Percentiles rank a stretch among this genome's conserved stretches.
Evolutionary conservation across 495 filamentous ascomycete genomes (phyloP).

Genomic region (Xylaria nigripes): DNA sequence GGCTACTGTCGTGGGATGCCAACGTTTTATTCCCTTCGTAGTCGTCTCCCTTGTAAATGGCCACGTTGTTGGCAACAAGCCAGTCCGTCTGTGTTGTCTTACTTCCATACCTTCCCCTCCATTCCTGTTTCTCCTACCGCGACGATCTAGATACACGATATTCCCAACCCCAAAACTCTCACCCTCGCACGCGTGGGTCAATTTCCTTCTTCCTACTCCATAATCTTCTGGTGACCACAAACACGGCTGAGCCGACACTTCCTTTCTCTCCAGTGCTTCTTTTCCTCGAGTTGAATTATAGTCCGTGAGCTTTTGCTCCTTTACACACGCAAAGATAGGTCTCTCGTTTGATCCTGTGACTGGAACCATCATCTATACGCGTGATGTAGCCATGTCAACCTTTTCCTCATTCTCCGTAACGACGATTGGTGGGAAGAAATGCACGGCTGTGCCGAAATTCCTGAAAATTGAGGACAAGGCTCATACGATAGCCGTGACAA

Average conservation of each 20-base stretch:
- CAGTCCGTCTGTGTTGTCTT: slow-evolving; percentile 1
- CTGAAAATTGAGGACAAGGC: slow-evolving; percentile 12
- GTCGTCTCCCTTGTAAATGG: slow-evolving; percentile 13
- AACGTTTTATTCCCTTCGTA: neutral
- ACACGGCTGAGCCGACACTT: slow-evolving; percentile 35
- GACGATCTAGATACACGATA: slow-evolving; percentile 15
- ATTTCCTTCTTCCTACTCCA: slow-evolving; percentile 22
- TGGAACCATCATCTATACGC: slow-evolving; percentile 30
- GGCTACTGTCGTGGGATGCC: neutral
- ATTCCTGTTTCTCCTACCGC: slow-evolving; percentile 28
- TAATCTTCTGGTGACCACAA: slow-evolving; percentile 32
- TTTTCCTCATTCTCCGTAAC: slow-evolving; percentile 30
- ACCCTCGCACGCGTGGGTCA: slow-evolving; percentile 9
- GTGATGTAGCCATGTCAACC: slow-evolving; percentile 7
- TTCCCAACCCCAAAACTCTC: neutral
- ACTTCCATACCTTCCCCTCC: slow-evolving; percentile 1
- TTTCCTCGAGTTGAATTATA: slow-evolving; percentile 19
- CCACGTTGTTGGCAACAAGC: slow-evolving; percentile 3
- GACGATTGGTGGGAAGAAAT: slow-evolving; percentile 37
- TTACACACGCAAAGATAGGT: slow-evolving; percentile 12
- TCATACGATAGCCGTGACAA: slow-evolving; percentile 10
- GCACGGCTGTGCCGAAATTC: slow-evolving; percentile 39
- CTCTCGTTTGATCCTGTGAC: slow-evolving; percentile 27
- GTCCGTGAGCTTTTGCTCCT: slow-evolving; percentile 17
- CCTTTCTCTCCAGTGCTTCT: slow-evolving; percentile 26